Evolutionary conservation across 2,329 filamentous ascomycete species (phyloP), one percentile per base, ranked within the genome.

Genomic region (Cladophialophora yegresii): DNA sequence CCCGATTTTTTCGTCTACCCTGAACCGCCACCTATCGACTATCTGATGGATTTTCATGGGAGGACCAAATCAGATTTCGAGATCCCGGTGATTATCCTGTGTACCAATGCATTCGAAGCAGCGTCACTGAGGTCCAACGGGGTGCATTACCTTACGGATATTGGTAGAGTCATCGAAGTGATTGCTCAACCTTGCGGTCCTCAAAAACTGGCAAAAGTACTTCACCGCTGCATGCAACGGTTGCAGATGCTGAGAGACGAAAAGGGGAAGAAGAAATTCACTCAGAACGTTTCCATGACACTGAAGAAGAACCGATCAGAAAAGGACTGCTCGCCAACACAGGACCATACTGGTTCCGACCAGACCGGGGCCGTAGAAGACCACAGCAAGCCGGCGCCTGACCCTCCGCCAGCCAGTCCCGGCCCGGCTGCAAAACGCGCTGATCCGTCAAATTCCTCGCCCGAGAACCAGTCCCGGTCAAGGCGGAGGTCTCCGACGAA

Each of bases 181-280:
- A 74, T 78, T 30, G 73, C 74, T 20, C 75, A 75, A 20, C 77
- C 77, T 3, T 78, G 75, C 56, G 77, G 77, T 0, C 77, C 77
- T 7, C 76, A 79, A 58, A 79, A 79, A 54, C 66, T 79, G 53
- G 77, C 77, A 3, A 76, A 74, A 36, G 75, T 73, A 30, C 70
- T 79, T 13, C 57, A 67, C 22, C 64, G 67, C 22, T 67, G 68
- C 55, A 61, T 71, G 65, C 70, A 68, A 61, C 63, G 68, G 20
- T 49, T 67, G 43, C 61, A 67, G 49, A 61, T 67, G 49, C 51
- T 68, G 4, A 47, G 54, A 23, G 45, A 36, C 10, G 47, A 54
- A 23, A 32, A 55, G 51, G 12, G 32, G 5, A 26, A 30, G 22
- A 45, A 43, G 49, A 40, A 26, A 28, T 64, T 54, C 26, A 45